Conservation (phyloP, 805 yeast genomes). For the Ogataea corticis region DNA sequence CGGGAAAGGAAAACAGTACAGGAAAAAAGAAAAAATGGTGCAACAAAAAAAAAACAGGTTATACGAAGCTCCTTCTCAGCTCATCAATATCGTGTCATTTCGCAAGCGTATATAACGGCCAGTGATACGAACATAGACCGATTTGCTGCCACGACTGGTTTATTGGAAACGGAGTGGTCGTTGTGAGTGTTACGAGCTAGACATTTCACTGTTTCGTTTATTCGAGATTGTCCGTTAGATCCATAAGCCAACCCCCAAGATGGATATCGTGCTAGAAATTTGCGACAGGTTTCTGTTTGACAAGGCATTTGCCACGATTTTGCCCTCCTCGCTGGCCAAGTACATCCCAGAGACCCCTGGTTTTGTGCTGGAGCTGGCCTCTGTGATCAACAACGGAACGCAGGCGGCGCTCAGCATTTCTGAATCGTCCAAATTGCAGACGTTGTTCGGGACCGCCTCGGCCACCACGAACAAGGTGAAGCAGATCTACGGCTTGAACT, state of each 20-base stretch:
- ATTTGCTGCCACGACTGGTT: too few species aligned
- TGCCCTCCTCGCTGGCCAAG: slow-evolving; percentile 57
- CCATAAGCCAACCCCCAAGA: slow-evolving; percentile 28
- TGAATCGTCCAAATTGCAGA: slow-evolving; percentile 29
- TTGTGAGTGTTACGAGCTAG: not conserved
- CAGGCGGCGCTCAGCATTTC: slow-evolving; percentile 21
- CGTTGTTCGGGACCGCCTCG: slow-evolving; percentile 27
- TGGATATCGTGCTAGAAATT: slow-evolving; percentile 91
- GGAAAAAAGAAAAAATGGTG: not conserved
- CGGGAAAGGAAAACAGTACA: slow-evolving; percentile 11
- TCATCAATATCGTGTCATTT: not conserved
- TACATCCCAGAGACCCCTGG: slow-evolving; percentile 32
- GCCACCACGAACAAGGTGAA: slow-evolving; percentile 48
- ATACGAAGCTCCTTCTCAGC: not conserved
- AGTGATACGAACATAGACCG: not conserved
- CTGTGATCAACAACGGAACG: slow-evolving; percentile 27
- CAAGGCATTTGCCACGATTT: slow-evolving; percentile 62
- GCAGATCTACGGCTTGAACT: slow-evolving; percentile 40
- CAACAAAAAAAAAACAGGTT: slow-evolving; percentile 4
- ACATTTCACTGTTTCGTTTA: not conserved
- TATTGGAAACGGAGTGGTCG: too few species aligned
- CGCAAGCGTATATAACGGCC: not conserved
- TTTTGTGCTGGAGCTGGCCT: slow-evolving; percentile 23
- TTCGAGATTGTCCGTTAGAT: slow-evolving; percentile 12
- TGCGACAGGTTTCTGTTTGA: slow-evolving; percentile 76